Percentiles rank a stretch among this genome's conserved stretches.
Evolutionary conservation across 495 filamentous ascomycete species (phyloP).

Genomic region (Massariosphaeria phaeospora): DNA sequence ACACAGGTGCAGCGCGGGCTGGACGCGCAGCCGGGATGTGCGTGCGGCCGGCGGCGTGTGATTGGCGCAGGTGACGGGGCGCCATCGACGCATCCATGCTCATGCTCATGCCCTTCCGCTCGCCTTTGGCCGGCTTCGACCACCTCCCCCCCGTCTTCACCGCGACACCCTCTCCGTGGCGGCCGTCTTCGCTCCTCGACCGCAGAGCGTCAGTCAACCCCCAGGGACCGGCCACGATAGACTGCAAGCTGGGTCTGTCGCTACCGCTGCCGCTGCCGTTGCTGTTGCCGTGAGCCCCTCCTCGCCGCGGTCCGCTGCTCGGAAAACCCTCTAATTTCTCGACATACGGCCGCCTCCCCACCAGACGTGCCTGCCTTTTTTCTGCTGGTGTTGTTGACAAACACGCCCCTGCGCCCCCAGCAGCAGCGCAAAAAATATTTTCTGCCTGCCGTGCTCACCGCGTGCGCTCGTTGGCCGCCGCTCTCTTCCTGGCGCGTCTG

Average conservation of each 20-base stretch:
- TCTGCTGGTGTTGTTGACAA: neutral
- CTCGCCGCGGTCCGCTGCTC: neutral
- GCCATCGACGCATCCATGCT: neutral
- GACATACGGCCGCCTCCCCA: conserved; percentile 1
- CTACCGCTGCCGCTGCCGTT: too few species aligned
- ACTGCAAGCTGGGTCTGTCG: too few species aligned
- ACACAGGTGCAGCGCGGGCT: neutral
- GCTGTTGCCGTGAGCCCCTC: too few species aligned
- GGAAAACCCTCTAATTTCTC: conserved; percentile 14
- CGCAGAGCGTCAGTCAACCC: too few species aligned
- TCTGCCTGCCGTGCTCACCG: neutral
- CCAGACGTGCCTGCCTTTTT: neutral
- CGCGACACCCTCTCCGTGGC: neutral
- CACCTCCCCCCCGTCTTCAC: neutral
- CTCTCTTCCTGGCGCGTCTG: conserved; percentile 3
- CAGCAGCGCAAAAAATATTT: neutral
- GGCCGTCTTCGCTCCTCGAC: neutral
- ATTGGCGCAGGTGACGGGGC: neutral
- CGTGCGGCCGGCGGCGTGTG: neutral
- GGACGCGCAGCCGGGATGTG: neutral
- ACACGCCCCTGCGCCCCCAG: neutral
- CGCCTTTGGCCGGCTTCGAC: neutral
- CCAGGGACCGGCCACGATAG: too few species aligned
- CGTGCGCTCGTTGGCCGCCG: neutral
- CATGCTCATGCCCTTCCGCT: neutral